Evolutionary conservation across 2,329 filamentous ascomycete species (phyloP).

Genomic region (Onygenales sp.): DNA sequence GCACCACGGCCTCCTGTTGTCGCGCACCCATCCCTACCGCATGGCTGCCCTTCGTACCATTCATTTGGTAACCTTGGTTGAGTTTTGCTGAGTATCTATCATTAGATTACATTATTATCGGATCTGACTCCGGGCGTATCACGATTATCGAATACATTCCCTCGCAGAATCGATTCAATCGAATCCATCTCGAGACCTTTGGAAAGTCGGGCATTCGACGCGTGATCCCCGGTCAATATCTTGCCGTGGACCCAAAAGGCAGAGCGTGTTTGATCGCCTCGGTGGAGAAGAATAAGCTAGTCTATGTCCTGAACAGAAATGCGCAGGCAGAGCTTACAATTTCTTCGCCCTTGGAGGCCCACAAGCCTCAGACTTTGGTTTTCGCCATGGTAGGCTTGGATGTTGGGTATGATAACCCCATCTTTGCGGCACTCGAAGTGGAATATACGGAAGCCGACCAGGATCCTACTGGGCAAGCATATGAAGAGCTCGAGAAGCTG

Average conservation of each 20-base stretch:
- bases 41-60: slow-evolving; percentile 8
- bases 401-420: slow-evolving; percentile 92
- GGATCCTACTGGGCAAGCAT: slow-evolving; percentile 76
- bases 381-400: slow-evolving; percentile 82
- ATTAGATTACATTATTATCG: slow-evolving; percentile 88
- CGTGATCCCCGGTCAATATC: slow-evolving; percentile 90
- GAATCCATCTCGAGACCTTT: slow-evolving; percentile 92
- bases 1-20: slow-evolving; percentile 37
- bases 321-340: slow-evolving; percentile 91
- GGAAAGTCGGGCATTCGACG: slow-evolving; percentile 92
- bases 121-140: slow-evolving; percentile 91
- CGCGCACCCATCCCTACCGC: slow-evolving; percentile 5
- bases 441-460: slow-evolving; percentile 89
- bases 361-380: slow-evolving; percentile 84
- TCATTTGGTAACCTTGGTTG: slow-evolving; percentile 12
- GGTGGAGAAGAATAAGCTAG: slow-evolving; percentile 97
- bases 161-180: slow-evolving; percentile 75
- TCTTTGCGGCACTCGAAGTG: slow-evolving; percentile 89
- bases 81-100: slow-evolving; percentile 33
- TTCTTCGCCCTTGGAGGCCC: slow-evolving; percentile 91
- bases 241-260: slow-evolving; percentile 91
- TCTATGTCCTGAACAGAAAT: slow-evolving; percentile 95
- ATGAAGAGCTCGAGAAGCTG: slow-evolving; percentile 73
- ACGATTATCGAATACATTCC: slow-evolving; percentile 87
- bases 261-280: slow-evolving; percentile 90